Percentiles rank a stretch among this genome's conserved stretches.
These are phyloP conservation scores for Blumeriella jaapii DNA, from an alignment of 2,329 filamentous ascomycete genomes.

Conservation along the genomic window DNA sequence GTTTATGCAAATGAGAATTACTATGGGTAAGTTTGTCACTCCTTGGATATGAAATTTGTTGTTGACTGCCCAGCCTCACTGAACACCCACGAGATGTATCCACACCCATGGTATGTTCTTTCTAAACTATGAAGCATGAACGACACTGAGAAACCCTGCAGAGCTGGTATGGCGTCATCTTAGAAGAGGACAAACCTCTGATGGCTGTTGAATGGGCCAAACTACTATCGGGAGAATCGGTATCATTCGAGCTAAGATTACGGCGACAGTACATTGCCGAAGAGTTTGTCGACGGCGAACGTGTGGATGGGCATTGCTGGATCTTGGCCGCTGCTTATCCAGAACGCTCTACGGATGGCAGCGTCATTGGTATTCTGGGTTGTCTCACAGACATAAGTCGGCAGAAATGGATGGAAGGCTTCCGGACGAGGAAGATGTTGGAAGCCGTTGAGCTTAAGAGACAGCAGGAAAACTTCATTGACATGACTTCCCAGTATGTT, in stretches of 20 bases:
- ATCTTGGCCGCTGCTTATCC: conserved; percentile 19
- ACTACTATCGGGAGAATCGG: conserved; percentile 13
- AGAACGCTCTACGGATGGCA: conserved; percentile 12
- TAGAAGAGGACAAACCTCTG: conserved; percentile 11
- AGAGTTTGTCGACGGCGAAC: conserved; percentile 39
- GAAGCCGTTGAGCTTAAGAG: conserved; percentile 40
- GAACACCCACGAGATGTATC: conserved; percentile 30
- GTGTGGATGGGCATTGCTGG: conserved; percentile 30
- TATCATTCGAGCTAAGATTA: conserved; percentile 18
- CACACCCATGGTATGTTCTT: conserved; percentile 24
- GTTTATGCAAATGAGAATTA: conserved; percentile 62
- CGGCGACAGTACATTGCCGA: conserved; percentile 34
- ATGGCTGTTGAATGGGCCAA: conserved; percentile 18
- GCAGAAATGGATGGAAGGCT: conserved; percentile 20
- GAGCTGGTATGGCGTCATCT: conserved; percentile 14
- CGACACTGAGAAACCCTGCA: not conserved
- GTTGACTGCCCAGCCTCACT: conserved; percentile 34
- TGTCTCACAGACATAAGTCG: conserved; percentile 18
- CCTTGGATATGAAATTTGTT: not conserved
- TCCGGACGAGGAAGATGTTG: conserved; percentile 32
- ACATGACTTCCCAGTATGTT: conserved; percentile 43
- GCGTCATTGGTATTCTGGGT: conserved; percentile 12
- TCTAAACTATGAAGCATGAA: not conserved
- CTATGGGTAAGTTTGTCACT: conserved; percentile 26
- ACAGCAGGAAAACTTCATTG: conserved; percentile 73